A percentile compares a stretch with the other conserved stretches of the same genome.
Evolutionary conservation across 768 basidiomycete genomes (phyloP).

Genomic region (Steccherinum ochraceum): DNA sequence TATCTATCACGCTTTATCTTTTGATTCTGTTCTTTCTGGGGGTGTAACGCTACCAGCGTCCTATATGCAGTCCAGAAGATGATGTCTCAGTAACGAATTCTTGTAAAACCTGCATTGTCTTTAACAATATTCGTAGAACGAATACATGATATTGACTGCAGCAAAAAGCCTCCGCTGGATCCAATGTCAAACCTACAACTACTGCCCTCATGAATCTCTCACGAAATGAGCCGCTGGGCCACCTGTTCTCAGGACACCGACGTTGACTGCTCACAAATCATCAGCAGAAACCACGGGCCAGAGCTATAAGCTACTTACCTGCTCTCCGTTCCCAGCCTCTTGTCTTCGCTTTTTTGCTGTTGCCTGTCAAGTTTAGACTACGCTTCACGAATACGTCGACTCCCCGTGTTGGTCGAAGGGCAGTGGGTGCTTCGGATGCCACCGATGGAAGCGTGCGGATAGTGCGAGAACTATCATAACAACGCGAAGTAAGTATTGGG

Average conservation of each 20-base stretch:
- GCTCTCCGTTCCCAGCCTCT: constrained; percentile 54
- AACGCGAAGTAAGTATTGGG: too few relatives aligned
- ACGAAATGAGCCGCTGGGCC: constrained; percentile 54
- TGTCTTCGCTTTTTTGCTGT: constrained; percentile 28
- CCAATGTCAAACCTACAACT: neutral
- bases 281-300: too few relatives aligned
- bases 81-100: neutral
- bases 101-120: neutral
- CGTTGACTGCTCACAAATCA: constrained; percentile 33
- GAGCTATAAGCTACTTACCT: constrained; percentile 31
- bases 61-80: neutral
- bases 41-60: neutral
- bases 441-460: constrained; percentile 40
- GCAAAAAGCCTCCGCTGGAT: too few relatives aligned
- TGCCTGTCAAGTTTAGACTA: constrained; percentile 41
- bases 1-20: neutral
- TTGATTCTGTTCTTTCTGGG: neutral
- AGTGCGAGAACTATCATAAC: constrained; percentile 39
- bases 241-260: constrained; percentile 47
- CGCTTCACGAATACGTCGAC: constrained; percentile 47
- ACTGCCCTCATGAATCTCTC: constrained; percentile 4
- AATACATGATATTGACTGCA: neutral
- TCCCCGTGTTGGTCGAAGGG: constrained; percentile 39
- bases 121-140: neutral
- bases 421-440: constrained; percentile 15